A percentile compares a stretch with the other conserved stretches of the same genome.
phyloP scores from a whole-genome alignment of 1,139 yeast genomes.

The Magnusiomyces tetraspermus region DNA sequence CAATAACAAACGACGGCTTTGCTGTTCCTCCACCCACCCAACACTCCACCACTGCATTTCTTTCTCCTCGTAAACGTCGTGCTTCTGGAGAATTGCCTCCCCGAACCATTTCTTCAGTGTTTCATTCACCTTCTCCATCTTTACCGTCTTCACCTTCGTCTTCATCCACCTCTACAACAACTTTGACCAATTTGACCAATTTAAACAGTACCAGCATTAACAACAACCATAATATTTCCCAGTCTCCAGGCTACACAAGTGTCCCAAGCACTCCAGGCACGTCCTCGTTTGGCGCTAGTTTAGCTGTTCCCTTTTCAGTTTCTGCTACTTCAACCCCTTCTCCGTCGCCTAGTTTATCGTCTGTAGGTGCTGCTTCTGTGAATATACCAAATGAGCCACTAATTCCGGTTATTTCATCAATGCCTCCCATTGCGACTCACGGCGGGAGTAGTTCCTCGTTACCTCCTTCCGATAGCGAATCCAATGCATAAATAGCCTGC shows the following conservation, averaged over 20 bases:
- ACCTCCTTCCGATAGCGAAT: too few species aligned
- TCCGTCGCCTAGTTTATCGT: background rate
- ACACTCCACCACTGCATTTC: conserved; percentile 1
- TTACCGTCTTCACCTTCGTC: background rate
- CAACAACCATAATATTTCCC: too few species aligned
- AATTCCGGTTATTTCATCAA: background rate
- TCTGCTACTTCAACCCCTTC: background rate
- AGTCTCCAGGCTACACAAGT: background rate
- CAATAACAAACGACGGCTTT: background rate
- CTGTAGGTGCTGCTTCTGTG: background rate
- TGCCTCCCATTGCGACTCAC: background rate
- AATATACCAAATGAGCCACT: background rate
- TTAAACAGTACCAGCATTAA: too few species aligned
- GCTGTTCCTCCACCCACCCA: conserved; percentile 4
- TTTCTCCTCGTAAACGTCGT: conserved; percentile 1
- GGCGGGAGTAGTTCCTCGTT: background rate
- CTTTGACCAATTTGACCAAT: background rate
- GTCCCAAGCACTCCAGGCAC: background rate
- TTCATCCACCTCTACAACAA: background rate
- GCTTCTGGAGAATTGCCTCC: conserved; percentile 3
- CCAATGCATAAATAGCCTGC: too few species aligned
- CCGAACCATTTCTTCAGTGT: background rate
- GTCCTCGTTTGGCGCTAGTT: background rate
- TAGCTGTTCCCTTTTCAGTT: background rate
- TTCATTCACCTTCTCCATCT: background rate